Percentiles rank a stretch among this genome's conserved stretches.
Conservation (phyloP, 2,329 filamentous ascomycete genomes). For the Alternaria gaisen region DNA sequence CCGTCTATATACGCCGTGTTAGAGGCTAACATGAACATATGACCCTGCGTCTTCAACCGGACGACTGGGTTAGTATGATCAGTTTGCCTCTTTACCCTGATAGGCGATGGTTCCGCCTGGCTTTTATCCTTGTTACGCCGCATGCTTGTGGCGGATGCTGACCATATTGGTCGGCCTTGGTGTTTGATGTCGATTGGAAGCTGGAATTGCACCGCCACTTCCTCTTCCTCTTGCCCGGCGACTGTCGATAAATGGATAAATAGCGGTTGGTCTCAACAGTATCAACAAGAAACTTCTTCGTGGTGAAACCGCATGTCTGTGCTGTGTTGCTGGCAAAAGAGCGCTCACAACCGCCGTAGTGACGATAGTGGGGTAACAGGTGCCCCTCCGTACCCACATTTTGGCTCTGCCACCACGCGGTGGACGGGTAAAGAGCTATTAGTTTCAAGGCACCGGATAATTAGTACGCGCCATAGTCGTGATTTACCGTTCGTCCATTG, state of each 20-base stretch:
- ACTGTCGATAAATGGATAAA: slow-evolving; percentile 12
- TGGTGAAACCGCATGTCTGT: slow-evolving; percentile 7
- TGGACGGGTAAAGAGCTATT: slow-evolving; percentile 24
- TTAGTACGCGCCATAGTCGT: slow-evolving; percentile 16
- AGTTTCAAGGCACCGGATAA: slow-evolving; percentile 32
- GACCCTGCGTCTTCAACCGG: slow-evolving; percentile 37
- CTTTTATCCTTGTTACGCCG: slow-evolving; percentile 33
- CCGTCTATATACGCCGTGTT: slow-evolving; percentile 34
- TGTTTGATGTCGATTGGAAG: neutral
- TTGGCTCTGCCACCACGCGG: slow-evolving; percentile 9
- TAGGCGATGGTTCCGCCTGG: slow-evolving; percentile 24
- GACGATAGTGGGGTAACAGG: slow-evolving; percentile 25
- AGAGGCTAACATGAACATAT: slow-evolving; percentile 29
- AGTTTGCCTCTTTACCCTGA: slow-evolving; percentile 23
- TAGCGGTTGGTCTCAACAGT: slow-evolving; percentile 16
- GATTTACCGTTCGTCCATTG: neutral
- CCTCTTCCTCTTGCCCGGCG: slow-evolving; percentile 8
- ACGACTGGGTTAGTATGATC: slow-evolving; percentile 20
- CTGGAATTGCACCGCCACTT: neutral
- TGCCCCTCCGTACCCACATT: slow-evolving; percentile 28
- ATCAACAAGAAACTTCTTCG: neutral
- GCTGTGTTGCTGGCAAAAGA: slow-evolving; percentile 15
- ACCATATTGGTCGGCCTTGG: slow-evolving; percentile 4
- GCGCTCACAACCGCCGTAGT: slow-evolving; percentile 12
- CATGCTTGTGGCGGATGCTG: slow-evolving; percentile 9